Base-by-base conservation (phyloP, 208 protist species). In the Novymonas esmeraldas region DNA sequence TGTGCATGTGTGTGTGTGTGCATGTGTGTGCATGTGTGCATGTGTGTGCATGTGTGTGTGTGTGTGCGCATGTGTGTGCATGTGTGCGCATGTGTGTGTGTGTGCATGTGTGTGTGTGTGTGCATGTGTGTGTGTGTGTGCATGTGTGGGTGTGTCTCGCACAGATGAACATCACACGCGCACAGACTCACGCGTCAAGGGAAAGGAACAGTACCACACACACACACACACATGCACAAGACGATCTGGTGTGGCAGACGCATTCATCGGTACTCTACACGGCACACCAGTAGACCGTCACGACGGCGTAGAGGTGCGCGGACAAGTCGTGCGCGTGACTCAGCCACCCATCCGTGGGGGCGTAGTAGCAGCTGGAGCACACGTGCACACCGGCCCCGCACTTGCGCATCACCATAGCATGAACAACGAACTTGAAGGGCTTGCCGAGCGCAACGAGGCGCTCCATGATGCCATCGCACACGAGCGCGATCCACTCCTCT, bases 281-380 rank as follows among this genome's bases (percentile, higher is more conserved):
- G 6, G 80, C 75, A 64, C 87, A 86, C 90, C 90, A 95, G 72
- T 91, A 95, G 33, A 95, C 87, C 29, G 83, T 92, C 22, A 93
- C 87, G 16, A 92, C 84, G 7, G 79, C 81, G 73, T 95, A 95
- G 18, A 93, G 70, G 51, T 92, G 86, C 5, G 81, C 79, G 5
- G 85, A 92, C n/a, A 95, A 80, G 64, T 95, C 90, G 58, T 93
- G 90, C 18, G 87, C 80, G 65, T 95, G 87, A 58, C 88, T 92
- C 34, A 93, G 76, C 79, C 85, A 93, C 2, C 90, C 90, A 73
- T 95, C 90, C 28, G 59, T 66, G 24, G 86, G 87, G 28, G 85
- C 79, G 64, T 93, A 95, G 38, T 86, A 89, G 68, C 84, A 90
- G 52, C 87, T 93, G 2, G 82, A 90, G 67, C 90, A 95, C 20